A percentile compares a stretch with the other conserved stretches of the same genome.
Conservation (phyloP, 139 green algal genomes). For the Edaphochlamys debaryana region DNA sequence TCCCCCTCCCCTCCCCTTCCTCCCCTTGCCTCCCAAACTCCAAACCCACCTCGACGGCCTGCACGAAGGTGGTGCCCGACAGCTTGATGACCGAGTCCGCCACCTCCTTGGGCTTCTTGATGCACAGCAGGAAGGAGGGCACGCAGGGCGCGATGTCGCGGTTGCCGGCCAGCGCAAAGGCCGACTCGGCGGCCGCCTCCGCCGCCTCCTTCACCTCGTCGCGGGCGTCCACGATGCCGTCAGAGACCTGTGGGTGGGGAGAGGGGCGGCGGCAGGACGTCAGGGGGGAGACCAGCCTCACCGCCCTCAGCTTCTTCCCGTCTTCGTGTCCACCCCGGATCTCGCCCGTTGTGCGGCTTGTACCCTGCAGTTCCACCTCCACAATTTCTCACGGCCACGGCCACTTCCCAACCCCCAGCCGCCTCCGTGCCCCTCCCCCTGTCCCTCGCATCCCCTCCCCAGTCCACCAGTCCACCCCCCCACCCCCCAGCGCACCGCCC, state of each 20-base stretch:
- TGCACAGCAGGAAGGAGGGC: slow-evolving; percentile 81
- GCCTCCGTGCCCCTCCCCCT: too few species aligned
- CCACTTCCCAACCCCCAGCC: too few species aligned
- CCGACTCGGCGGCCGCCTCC: slow-evolving; percentile 53
- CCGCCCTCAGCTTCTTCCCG: too few species aligned
- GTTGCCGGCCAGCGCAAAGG: slow-evolving; percentile 82
- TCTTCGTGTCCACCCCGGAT: too few species aligned
- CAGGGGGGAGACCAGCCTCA: neutral
- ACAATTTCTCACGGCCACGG: too few species aligned
- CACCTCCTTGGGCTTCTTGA: slow-evolving; percentile 58
- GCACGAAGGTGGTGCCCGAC: slow-evolving; percentile 89
- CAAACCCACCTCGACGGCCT: slow-evolving; percentile 56
- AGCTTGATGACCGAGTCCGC: slow-evolving; percentile 90
- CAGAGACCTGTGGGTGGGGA: slow-evolving; percentile 31
- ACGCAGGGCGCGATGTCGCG: slow-evolving; percentile 91
- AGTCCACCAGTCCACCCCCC: neutral
- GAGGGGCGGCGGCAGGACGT: neutral
- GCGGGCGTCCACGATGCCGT: slow-evolving; percentile 56
- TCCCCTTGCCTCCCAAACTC: too few species aligned
- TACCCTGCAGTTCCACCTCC: too few species aligned
- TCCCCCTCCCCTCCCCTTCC: neutral
- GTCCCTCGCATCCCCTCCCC: too few species aligned
- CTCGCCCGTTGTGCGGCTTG: too few species aligned
- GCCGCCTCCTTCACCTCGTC: slow-evolving; percentile 69
- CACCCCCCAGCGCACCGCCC: too few species aligned